Evolutionary conservation across 2,329 filamentous ascomycete genomes (phyloP), one percentile per base, ranked within the genome.

Genomic region (Beauveria pseudobassiana): DNA sequence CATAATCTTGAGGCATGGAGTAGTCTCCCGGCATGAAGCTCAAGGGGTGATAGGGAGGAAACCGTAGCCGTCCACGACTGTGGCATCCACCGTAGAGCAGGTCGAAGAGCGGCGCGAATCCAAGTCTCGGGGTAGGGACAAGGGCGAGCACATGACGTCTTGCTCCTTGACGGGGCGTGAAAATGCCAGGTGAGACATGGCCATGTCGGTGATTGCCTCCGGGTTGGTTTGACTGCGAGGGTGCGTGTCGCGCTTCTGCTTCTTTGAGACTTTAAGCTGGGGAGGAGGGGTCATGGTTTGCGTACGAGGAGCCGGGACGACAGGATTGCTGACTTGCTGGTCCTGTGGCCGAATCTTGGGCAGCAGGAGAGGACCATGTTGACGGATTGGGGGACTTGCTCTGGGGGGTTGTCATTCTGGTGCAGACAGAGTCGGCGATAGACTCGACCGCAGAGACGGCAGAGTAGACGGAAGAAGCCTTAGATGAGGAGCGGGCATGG

Each of bases 311-410:
- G 70, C 34, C 73, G 71, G 60, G 46, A 78, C 78, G 46, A 83
- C 83, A 66, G 87, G 85, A 40, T 42, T 18, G 26, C 24, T 43
- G 20, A 91, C 83, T 64, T 87, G 82, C 75, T 93, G 89, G 76
- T 96, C 91, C 76, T 95, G 91, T 46, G 85, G 85, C 64, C 91
- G 85, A 77, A 96, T 93, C 81, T 92, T 95, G 70, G 91, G 91
- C 38, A 96, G 81, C 63, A 96, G 79, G 54, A 91, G 79, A 57
- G 91, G 90, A 58, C 91, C 90, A 76, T 92, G 88, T 64, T 91
- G 88, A 64, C 87, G 83, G 67, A 93, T 84, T 63, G 90, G 89
- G 40, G 89, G 89, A 65, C 83, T 80, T 59, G 82, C 82, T 59
- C 81, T 40, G 46, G 81, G 77, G 45, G 90, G 89, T 92, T 59